Evolutionary conservation across 495 filamentous ascomycete genomes (phyloP).

Genomic region (Neohortaea acidophila): DNA sequence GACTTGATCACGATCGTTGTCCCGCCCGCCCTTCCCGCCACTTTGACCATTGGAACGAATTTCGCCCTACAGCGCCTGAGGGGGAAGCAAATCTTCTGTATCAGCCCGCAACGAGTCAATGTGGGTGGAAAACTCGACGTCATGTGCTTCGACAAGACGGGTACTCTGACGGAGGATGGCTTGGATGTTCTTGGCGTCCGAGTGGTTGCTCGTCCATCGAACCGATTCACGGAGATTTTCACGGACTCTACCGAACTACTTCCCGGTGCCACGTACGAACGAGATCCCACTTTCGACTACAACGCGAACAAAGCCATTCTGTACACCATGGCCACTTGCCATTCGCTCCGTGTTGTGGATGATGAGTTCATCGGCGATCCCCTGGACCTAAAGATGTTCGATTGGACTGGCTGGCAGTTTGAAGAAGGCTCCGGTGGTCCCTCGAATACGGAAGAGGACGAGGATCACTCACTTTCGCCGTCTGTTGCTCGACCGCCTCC

Average conservation of each 20-base stretch:
- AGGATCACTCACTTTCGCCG: conserved; percentile 53
- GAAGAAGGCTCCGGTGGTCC: conserved; percentile 59
- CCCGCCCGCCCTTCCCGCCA: conserved; percentile 91
- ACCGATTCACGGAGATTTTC: conserved; percentile 47
- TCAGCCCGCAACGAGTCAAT: conserved; percentile 91
- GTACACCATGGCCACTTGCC: conserved; percentile 95
- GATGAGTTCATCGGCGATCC: conserved; percentile 84
- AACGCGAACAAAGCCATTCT: conserved; percentile 54
- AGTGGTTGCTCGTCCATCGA: conserved; percentile 48
- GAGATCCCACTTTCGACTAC: conserved; percentile 42
- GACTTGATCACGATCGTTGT: conserved; percentile 98
- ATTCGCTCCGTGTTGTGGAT: conserved; percentile 76
- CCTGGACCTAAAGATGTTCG: conserved; percentile 96
- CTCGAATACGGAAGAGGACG: conserved; percentile 37
- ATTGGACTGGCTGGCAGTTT: conserved; percentile 87
- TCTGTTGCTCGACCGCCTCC: conserved; percentile 72
- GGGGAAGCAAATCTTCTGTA: conserved; percentile 84
- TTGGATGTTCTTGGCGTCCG: conserved; percentile 85
- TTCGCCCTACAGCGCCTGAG: conserved; percentile 82
- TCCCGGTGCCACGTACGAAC: conserved; percentile 37
- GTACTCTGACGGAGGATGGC: conserved; percentile 92
- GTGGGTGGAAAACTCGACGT: conserved; percentile 91
- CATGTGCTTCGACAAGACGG: conserved; percentile 97
- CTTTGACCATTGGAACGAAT: conserved; percentile 88
- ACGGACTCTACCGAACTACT: conserved; percentile 40